Conservation (phyloP, 1,284 basidiomycete species). For the Cutaneotrichosporon mucoides region DNA sequence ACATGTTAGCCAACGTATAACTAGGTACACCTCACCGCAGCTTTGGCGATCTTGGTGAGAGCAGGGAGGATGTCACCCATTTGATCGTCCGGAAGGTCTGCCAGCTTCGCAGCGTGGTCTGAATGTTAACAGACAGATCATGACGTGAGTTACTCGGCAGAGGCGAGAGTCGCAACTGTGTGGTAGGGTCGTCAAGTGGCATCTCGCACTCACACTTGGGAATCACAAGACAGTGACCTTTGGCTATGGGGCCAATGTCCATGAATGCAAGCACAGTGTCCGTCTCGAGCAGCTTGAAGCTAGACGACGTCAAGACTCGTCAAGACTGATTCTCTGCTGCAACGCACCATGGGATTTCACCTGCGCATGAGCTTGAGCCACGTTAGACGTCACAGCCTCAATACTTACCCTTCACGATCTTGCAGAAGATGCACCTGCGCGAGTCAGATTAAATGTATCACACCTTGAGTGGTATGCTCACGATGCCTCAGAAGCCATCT, state of each 20-base stretch:
- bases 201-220: constrained; percentile 66
- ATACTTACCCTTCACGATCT: constrained; percentile 73
- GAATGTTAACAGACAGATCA: too few relatives aligned
- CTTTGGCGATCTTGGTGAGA: constrained; percentile 80
- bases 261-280: constrained; percentile 70
- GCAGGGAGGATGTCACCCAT: constrained; percentile 69
- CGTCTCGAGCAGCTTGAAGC: constrained; percentile 78
- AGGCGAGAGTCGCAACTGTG: too few relatives aligned
- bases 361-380: constrained; percentile 18
- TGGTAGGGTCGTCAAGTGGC: too few relatives aligned
- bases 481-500: constrained; percentile 15
- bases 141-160: too few relatives aligned
- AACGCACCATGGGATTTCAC: constrained; percentile 53
- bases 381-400: too few relatives aligned
- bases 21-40: constrained; percentile 3
- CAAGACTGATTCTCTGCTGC: background rate
- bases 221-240: constrained; percentile 73
- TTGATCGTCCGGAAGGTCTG: constrained; percentile 75
- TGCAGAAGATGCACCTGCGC: constrained; percentile 74
- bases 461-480: background rate
- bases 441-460: too few relatives aligned
- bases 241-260: constrained; percentile 81
- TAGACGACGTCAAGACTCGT: constrained; percentile 29
- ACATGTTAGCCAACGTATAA: background rate
- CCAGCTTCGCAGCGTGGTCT: constrained; percentile 75